phyloP scores from a whole-genome alignment of 345 rosid species.

The Lepidium africanum region DNA sequence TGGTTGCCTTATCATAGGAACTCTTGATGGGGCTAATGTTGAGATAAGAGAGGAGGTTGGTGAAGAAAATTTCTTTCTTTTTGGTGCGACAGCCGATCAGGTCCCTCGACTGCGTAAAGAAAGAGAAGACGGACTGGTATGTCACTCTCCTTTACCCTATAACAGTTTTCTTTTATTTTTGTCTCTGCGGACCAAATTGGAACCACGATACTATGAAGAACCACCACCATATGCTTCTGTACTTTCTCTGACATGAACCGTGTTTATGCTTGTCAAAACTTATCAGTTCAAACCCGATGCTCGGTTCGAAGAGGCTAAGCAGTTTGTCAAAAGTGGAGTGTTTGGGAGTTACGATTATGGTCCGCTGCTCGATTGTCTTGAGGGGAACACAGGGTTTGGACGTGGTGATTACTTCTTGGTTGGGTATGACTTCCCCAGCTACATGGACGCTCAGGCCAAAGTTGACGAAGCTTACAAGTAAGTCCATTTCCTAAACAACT shows the following conservation, averaged over 20 bases:
- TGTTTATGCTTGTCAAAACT: background rate
- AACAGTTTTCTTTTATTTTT: background rate
- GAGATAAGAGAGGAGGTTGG: conserved; percentile 95
- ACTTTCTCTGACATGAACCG: background rate
- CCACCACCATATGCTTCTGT: background rate
- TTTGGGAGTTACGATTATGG: conserved; percentile 87
- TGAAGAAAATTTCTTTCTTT: conserved; percentile 85
- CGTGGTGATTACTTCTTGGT: conserved; percentile 96
- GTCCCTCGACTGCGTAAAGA: conserved; percentile 78
- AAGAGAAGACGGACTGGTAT: conserved; percentile 80
- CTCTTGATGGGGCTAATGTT: conserved; percentile 95
- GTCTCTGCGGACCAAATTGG: background rate
- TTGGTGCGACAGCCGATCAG: conserved; percentile 88
- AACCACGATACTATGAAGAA: background rate
- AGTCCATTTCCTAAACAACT: conserved; percentile 24
- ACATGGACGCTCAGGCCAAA: conserved; percentile 76
- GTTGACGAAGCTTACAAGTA: conserved; percentile 92
- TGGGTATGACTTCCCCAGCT: conserved; percentile 81
- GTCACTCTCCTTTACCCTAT: background rate
- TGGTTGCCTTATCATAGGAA: conserved; percentile 95
- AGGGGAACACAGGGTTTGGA: conserved; percentile 87
- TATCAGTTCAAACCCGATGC: conserved; percentile 88
- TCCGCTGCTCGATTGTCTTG: conserved; percentile 88
- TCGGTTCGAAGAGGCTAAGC: conserved; percentile 91
- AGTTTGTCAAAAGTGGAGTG: conserved; percentile 75